Base-by-base conservation (phyloP, 805 yeast genomes). In the Candida tallmaniae region DNA sequence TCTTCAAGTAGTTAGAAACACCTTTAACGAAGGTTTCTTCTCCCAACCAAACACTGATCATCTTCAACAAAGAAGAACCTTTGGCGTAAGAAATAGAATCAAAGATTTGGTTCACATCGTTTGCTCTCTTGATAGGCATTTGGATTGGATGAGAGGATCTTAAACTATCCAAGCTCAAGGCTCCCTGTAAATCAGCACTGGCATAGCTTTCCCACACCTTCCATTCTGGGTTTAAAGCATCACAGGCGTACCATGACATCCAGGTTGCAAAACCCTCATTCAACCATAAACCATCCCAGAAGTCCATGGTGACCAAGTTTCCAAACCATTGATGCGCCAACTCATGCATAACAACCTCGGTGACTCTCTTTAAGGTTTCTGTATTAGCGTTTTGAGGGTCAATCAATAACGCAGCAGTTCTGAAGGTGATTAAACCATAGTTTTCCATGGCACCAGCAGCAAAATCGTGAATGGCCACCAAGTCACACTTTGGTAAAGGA, bases 281-380 rank as follows among this genome's bases (percentile, higher is more conserved):
- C 49, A 84, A 73, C 90, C 93, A 84, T 51, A 84, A 72, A 45
- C 86, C 90, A 59, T 83, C 86, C 95, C 95, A 84, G 81, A 86
- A 84, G 52, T 83, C 89, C 94, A 84, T 84, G 35, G 95, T 84
- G 40, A 84, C 94, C 60, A 84, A 70, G 60, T 84, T 81, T 54
- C 95, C 95, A 51, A 84, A 84, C 95, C 95, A 84, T 66, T 84
- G 95, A 60, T 84, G 95, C 32, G 94, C 93, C 64, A 84, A 72
- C 63, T 84, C 95, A 64, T 84, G 95, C 65, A 81, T 85, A 29
- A 84, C 88, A 31, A 84, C 93, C 53, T 84, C 90, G 23, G 88
- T 83, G 25, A 84, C 93, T 56, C 89, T 72, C 56, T 78, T 79
- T 55, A 78, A 76, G 45, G 82, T 73, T 39, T 65, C 67, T 42